Conservation (phyloP, 2,329 filamentous ascomycete genomes). For the Cladosporium sp. region DNA sequence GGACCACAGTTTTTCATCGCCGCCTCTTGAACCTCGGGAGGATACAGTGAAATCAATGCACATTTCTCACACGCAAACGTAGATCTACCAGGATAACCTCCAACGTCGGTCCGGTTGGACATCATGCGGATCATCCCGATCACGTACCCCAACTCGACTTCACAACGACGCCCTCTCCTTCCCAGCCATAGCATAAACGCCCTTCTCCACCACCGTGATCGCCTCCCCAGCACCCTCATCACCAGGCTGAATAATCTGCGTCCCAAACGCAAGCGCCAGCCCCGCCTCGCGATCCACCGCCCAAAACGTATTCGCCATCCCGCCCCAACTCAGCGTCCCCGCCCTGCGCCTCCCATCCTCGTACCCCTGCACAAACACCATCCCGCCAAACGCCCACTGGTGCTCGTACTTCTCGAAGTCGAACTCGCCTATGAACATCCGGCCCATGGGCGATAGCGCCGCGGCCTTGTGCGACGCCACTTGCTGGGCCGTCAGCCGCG, state of each 20-base stretch:
- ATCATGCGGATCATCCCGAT: background rate
- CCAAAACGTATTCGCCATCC: slow-evolving; percentile 44
- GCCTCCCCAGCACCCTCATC: slow-evolving; percentile 33
- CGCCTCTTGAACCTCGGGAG: background rate
- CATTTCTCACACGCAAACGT: too few relatives aligned
- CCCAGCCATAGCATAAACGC: slow-evolving; percentile 33
- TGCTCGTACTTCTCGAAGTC: slow-evolving; percentile 18
- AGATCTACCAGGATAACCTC: too few relatives aligned
- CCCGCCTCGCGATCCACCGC: slow-evolving; percentile 35
- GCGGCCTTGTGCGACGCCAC: slow-evolving; percentile 25
- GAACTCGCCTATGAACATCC: slow-evolving; percentile 32
- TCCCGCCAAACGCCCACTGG: slow-evolving; percentile 38
- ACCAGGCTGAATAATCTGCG: slow-evolving; percentile 39
- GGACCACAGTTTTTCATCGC: background rate
- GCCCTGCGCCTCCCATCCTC: slow-evolving; percentile 33
- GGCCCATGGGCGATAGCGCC: slow-evolving; percentile 25
- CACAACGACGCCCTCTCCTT: too few relatives aligned
- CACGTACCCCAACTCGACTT: background rate
- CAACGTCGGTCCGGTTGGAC: too few relatives aligned
- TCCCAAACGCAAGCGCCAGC: slow-evolving; percentile 38
- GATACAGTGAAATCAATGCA: too few relatives aligned
- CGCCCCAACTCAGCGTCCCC: slow-evolving; percentile 41
- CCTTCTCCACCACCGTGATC: slow-evolving; percentile 34
- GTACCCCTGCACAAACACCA: slow-evolving; percentile 35
- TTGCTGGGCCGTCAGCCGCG: slow-evolving; percentile 36